phyloP scores from a whole-genome alignment of 2,329 filamentous ascomycete genomes.

The Neophaeococcomyces mojaviensis region DNA sequence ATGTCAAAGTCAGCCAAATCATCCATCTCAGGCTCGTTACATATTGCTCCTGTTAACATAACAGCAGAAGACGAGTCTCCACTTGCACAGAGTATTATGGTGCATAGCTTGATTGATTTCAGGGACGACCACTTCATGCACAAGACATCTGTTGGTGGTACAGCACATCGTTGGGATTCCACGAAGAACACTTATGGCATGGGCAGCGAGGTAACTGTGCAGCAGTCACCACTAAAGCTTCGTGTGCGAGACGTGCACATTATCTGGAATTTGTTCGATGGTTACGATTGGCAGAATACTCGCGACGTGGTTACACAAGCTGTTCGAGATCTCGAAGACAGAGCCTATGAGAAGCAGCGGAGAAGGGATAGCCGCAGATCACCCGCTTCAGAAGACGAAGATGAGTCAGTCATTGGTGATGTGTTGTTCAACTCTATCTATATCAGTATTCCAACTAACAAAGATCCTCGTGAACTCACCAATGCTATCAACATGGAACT shows the following conservation, averaged over 20 bases:
- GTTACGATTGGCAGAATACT: conserved; percentile 90
- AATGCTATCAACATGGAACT: conserved; percentile 81
- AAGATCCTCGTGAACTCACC: conserved; percentile 73
- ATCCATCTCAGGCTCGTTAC: conserved; percentile 27
- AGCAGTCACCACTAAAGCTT: conserved; percentile 65
- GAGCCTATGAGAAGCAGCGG: conserved; percentile 66
- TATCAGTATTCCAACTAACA: conserved; percentile 81
- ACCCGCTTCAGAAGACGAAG: conserved; percentile 54
- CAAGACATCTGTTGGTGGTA: conserved; percentile 53
- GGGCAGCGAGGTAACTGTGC: conserved; percentile 53
- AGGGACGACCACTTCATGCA: conserved; percentile 70
- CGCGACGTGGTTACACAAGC: conserved; percentile 79
- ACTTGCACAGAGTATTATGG: conserved; percentile 23
- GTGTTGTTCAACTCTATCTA: conserved; percentile 99
- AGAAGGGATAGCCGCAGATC: conserved; percentile 50
- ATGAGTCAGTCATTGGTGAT: conserved; percentile 82
- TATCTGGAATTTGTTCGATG: conserved; percentile 97
- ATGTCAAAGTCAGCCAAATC: conserved; percentile 32
- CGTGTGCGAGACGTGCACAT: conserved; percentile 79
- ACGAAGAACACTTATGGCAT: conserved; percentile 65
- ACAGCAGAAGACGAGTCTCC: conserved; percentile 43
- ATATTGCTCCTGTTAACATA: conserved; percentile 42
- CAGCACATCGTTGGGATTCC: conserved; percentile 74
- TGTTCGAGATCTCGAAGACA: conserved; percentile 77
- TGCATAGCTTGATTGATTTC: conserved; percentile 51